Evolutionary conservation across 352 stramenopile species (phyloP).

Genomic region (Chrysophaeum taylorii): DNA sequence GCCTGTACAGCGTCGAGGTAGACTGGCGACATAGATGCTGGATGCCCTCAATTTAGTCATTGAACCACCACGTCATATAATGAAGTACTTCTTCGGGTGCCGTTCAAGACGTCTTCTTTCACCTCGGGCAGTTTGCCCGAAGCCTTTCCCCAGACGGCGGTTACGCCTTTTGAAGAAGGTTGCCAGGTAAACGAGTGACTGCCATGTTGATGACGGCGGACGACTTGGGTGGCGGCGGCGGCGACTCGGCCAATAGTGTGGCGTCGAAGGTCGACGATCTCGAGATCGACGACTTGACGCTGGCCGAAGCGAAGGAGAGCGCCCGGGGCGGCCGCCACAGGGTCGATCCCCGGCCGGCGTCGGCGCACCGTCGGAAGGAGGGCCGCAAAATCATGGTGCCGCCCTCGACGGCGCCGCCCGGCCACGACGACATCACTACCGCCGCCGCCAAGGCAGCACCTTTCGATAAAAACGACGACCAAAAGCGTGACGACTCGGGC

Average conservation of each 20-base stretch:
- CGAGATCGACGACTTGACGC: not conserved
- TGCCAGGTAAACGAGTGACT: too few relatives aligned
- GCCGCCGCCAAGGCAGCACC: not conserved
- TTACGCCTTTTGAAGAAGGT: too few relatives aligned
- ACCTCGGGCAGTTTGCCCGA: too few relatives aligned
- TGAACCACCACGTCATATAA: too few relatives aligned
- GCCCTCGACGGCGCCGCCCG: not conserved
- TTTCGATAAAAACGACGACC: constrained; percentile 12
- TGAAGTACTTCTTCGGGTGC: too few relatives aligned
- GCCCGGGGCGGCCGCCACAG: not conserved
- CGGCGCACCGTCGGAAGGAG: not conserved
- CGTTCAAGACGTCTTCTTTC: too few relatives aligned
- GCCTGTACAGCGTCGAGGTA: too few relatives aligned
- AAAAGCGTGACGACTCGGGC: not conserved
- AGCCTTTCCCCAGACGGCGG: too few relatives aligned
- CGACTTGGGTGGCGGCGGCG: not conserved
- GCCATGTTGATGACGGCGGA: constrained; percentile 3
- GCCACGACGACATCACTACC: not conserved
- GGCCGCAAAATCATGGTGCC: not conserved
- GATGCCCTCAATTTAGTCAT: too few relatives aligned
- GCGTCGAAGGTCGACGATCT: not conserved
- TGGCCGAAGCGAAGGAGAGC: not conserved
- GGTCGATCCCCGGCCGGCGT: not conserved
- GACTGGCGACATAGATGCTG: too few relatives aligned
- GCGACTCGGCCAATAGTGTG: not conserved